phyloP scores from a whole-genome alignment of 495 filamentous ascomycete genomes.

The Aspergillus campestris region DNA sequence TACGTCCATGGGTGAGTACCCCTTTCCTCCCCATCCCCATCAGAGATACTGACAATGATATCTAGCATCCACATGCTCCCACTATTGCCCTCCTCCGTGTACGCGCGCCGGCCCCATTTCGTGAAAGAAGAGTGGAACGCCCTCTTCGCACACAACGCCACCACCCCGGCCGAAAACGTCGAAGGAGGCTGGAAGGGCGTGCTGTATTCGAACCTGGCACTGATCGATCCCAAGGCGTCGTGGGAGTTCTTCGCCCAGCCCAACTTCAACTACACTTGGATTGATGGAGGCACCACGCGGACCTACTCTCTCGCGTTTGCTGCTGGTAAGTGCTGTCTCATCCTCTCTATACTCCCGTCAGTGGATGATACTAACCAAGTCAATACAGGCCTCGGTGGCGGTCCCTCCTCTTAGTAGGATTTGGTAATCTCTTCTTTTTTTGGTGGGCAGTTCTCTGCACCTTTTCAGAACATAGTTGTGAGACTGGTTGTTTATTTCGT shows the following conservation, averaged over 20 bases:
- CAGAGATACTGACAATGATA: slow-evolving; percentile 2
- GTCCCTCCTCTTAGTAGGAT: background rate
- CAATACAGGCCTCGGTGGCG: slow-evolving; percentile 12
- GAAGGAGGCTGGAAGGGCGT: slow-evolving; percentile 79
- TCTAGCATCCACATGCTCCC: slow-evolving; percentile 90
- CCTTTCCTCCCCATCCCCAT: background rate
- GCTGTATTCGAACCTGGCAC: slow-evolving; percentile 71
- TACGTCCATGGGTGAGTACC: slow-evolving; percentile 64
- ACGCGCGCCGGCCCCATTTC: slow-evolving; percentile 60
- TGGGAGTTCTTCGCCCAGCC: slow-evolving; percentile 65
- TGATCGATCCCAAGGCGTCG: slow-evolving; percentile 59
- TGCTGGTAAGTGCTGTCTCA: slow-evolving; percentile 43
- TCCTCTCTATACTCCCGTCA: background rate
- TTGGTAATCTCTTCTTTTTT: background rate
- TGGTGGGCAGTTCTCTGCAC: too few relatives aligned
- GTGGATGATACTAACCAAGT: background rate
- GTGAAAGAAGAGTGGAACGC: slow-evolving; percentile 79
- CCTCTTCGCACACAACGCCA: slow-evolving; percentile 51
- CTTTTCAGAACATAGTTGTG: too few relatives aligned
- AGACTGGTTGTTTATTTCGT: too few relatives aligned
- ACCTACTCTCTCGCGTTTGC: slow-evolving; percentile 86
- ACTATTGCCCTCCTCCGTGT: slow-evolving; percentile 60
- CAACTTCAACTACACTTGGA: slow-evolving; percentile 59
- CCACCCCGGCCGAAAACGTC: slow-evolving; percentile 46
- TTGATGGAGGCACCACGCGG: slow-evolving; percentile 79